phyloP scores from a whole-genome alignment of 176 grass and related monocot genomes.

The Triticum dicoccoides region DNA sequence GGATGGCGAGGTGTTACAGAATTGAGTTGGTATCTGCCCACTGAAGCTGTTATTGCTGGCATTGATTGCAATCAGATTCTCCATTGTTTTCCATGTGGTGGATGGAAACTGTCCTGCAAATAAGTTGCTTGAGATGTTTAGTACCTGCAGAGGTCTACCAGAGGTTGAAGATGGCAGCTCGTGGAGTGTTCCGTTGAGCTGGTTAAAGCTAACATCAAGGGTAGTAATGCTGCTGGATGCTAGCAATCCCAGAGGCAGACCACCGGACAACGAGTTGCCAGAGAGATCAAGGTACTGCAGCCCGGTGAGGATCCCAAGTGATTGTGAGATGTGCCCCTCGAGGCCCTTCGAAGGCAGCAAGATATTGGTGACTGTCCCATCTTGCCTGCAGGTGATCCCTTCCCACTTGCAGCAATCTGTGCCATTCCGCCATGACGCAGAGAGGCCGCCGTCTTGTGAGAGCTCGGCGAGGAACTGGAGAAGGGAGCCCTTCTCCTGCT shows the following conservation, averaged over 20 bases:
- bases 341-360: slow-evolving; percentile 4
- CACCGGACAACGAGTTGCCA: slow-evolving; percentile 1
- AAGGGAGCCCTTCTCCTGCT: slow-evolving; percentile 33
- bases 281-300: slow-evolving; percentile 30
- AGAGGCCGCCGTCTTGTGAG: not conserved
- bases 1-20: not conserved
- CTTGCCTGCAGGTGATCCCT: slow-evolving; percentile 29
- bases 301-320: not conserved
- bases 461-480: slow-evolving; percentile 38
- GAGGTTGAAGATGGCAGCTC: not conserved
- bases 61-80: not conserved
- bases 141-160: not conserved
- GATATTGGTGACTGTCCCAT: not conserved
- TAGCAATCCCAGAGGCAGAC: not conserved
- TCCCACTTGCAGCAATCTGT: slow-evolving; percentile 42
- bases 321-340: slow-evolving; percentile 10
- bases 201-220: slow-evolving; percentile 45
- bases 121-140: slow-evolving; percentile 48
- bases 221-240: not conserved
- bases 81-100: not conserved
- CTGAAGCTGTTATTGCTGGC: not conserved
- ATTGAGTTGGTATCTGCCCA: not conserved
- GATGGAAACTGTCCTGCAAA: slow-evolving; percentile 19
- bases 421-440: slow-evolving; percentile 2
- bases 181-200: not conserved